Conservation (phyloP, 768 basidiomycete species). For the Lactifluus rugatus region DNA sequence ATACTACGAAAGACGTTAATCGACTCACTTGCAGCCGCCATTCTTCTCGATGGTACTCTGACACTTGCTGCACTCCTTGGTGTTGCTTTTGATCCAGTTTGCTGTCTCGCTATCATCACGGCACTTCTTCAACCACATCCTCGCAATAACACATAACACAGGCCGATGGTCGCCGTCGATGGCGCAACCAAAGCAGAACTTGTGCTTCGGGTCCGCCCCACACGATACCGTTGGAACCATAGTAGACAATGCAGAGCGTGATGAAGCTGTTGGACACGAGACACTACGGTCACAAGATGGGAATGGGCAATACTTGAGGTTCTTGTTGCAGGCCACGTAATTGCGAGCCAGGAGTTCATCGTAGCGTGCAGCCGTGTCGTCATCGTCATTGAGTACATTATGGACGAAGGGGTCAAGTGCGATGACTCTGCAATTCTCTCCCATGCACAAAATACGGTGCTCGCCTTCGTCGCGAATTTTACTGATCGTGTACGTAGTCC, state of each 20-base stretch:
- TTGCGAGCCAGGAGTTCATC: slow-evolving; percentile 82
- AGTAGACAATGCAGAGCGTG: slow-evolving; percentile 60
- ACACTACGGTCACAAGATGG: slow-evolving; percentile 93
- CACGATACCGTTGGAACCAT: slow-evolving; percentile 88
- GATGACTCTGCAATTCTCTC: slow-evolving; percentile 59
- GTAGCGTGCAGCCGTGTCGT: slow-evolving; percentile 56
- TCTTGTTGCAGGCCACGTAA: slow-evolving; percentile 76
- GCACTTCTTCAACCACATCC: slow-evolving; percentile 95
- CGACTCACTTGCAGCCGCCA: slow-evolving; percentile 95
- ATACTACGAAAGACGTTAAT: slow-evolving; percentile 1
- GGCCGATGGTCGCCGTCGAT: slow-evolving; percentile 88
- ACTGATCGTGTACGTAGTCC: slow-evolving; percentile 66
- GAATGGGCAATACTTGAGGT: slow-evolving; percentile 91
- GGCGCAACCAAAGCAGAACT: slow-evolving; percentile 92
- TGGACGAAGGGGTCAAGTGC: slow-evolving; percentile 55
- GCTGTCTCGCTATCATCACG: slow-evolving; percentile 96
- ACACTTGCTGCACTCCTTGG: slow-evolving; percentile 95
- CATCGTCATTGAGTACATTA: slow-evolving; percentile 45
- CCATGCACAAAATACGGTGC: slow-evolving; percentile 68
- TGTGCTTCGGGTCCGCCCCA: slow-evolving; percentile 54
- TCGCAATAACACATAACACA: slow-evolving; percentile 78
- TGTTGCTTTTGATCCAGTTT: slow-evolving; percentile 99
- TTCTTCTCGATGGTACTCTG: slow-evolving; percentile 99
- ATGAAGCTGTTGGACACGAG: slow-evolving; percentile 73
- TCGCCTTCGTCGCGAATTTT: slow-evolving; percentile 83